Base-by-base conservation (phyloP, 805 yeast species). In the Kodamaea kaohsiungensis region DNA sequence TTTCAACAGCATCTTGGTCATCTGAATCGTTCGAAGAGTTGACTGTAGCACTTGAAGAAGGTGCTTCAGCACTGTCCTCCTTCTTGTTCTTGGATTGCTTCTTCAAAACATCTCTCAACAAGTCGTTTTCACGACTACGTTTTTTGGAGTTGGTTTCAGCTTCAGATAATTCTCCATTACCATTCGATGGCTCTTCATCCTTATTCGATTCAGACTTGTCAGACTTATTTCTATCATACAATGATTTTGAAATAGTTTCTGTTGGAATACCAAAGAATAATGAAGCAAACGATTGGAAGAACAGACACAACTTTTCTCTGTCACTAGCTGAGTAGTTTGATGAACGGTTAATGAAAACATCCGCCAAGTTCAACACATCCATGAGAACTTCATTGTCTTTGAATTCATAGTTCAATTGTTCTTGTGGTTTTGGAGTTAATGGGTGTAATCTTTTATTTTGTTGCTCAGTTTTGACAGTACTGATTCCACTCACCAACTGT, bases 401-500 rank as follows among this genome's bases (percentile, higher is more conserved):
- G 59, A 91, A 84, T 25, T 72, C 74, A 65, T 83, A 90, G 53
- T 80, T 80, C 56, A 89, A 75, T 61, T 83, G 86, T 53, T 86
- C 85, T 66, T 87, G 88, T n/a, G 97, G 93, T 60, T 83, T 84
- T 2, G 97, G 96, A 50, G 92, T 85, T 62, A 90, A 78, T 39
- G 96, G 96, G 63, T 89, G 91, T 55, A 89, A 75, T 65, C 96
- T 81, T 71, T 91, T 92, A 62, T 87, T 89, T n/a, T 81, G 82
- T 69, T 91, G 97, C 65, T 93, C 99, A 43, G 89, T 88, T 71
- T 92, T 91, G 43, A 92, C 88, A 1, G 97, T 90, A 61, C 95
- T 88, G 53, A 95, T 88, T 66, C 93, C 98, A 58, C 96, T 88
- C 12, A 95, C 85, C 61, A 95, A 73, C 62, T 91, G 96, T 65